A percentile compares a stretch with the other conserved stretches of the same genome.
phyloP scores from a whole-genome alignment of 2,329 filamentous ascomycete species.

The Colletotrichum sojae region DNA sequence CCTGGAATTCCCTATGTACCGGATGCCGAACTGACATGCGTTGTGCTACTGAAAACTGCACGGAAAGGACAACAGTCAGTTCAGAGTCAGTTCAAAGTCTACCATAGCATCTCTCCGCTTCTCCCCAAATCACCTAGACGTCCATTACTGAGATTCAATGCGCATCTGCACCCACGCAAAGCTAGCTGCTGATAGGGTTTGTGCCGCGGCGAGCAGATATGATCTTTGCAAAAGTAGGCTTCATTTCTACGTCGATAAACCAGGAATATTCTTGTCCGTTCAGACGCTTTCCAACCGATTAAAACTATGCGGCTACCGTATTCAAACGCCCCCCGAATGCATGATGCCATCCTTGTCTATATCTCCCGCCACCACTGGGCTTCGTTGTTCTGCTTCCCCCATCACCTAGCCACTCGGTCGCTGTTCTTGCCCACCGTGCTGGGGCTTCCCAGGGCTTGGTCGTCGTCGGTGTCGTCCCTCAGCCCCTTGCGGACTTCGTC shows the following conservation, averaged over 20 bases:
- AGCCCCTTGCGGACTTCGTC: constrained; percentile 65
- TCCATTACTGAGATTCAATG: background rate
- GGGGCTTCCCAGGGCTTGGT: constrained; percentile 47
- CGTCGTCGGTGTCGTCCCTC: constrained; percentile 83
- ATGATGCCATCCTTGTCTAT: constrained; percentile 36
- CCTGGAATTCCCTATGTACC: background rate
- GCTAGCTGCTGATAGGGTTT: background rate
- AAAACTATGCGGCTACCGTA: constrained; percentile 19
- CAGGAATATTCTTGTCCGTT: constrained; percentile 24
- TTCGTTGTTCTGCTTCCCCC: background rate
- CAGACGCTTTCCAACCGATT: constrained; percentile 31
- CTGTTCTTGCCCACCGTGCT: constrained; percentile 64
- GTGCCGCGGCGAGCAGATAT: constrained; percentile 2
- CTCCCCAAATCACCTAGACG: background rate
- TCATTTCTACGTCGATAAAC: constrained; percentile 6
- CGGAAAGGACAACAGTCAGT: background rate
- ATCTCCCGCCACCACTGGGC: background rate
- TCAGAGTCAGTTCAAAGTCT: background rate
- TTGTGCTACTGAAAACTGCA: background rate
- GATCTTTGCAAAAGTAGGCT: background rate
- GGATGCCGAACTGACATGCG: background rate
- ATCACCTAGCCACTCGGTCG: constrained; percentile 48
- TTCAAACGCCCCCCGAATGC: constrained; percentile 37
- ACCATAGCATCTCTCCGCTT: background rate
- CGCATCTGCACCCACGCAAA: background rate